phyloP scores from a whole-genome alignment of 306 rosid species.

The Lotus japonicus region DNA sequence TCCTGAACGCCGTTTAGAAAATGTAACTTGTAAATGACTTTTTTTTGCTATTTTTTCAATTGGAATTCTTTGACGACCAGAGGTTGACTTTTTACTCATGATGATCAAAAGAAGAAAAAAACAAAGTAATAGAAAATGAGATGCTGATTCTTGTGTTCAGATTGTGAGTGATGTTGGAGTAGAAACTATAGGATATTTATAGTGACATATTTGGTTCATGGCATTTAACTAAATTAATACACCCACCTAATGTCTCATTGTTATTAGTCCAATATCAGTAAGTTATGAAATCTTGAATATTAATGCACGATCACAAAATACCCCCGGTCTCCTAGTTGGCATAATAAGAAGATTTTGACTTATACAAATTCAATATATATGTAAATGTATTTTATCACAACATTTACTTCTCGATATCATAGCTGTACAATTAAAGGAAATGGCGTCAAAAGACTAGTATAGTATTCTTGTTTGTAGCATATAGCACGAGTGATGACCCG shows the following conservation, averaged over 20 bases:
- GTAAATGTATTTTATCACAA: background rate
- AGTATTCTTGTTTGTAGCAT: background rate
- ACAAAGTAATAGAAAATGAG: too few relatives aligned
- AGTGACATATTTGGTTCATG: background rate
- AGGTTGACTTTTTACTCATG: constrained; percentile 4
- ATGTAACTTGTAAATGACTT: constrained; percentile 24
- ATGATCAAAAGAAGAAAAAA: background rate
- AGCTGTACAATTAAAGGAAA: background rate
- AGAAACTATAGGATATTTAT: constrained; percentile 4
- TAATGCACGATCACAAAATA: background rate
- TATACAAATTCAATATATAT: background rate
- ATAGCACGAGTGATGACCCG: background rate
- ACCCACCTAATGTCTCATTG: background rate
- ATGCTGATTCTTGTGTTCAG: too few relatives aligned
- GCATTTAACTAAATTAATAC: background rate
- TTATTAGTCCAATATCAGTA: background rate
- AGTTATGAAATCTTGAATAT: constrained; percentile 6
- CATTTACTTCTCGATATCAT: background rate
- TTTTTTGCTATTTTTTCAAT: constrained; percentile 20
- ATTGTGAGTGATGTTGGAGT: background rate
- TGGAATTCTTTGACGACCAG: constrained; percentile 21
- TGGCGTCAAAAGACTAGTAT: too few relatives aligned
- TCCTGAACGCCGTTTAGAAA: constrained; percentile 18
- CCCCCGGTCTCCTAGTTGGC: constrained; percentile 6
- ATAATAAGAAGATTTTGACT: constrained; percentile 18